phyloP scores from a whole-genome alignment of 2,329 filamentous ascomycete genomes.

The Huntiella moniliformis region DNA sequence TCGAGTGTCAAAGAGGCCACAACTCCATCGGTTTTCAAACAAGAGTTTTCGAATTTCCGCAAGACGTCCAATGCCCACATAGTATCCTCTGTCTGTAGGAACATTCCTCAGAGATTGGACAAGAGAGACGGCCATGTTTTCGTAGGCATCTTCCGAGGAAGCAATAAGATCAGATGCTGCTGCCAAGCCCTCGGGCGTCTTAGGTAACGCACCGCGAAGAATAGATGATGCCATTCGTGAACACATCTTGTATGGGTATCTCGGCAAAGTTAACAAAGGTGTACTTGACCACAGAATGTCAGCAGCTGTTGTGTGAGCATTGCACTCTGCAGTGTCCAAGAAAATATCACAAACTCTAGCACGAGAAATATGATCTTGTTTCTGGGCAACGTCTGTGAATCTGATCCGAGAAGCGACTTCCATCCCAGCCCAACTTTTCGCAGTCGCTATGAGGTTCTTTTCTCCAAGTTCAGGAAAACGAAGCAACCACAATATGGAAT shows the following conservation, averaged over 20 bases:
- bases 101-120: constrained; percentile 45
- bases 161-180: constrained; percentile 64
- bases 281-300: constrained; percentile 95
- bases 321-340: constrained; percentile 92
- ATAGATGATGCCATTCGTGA: constrained; percentile 95
- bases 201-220: constrained; percentile 70
- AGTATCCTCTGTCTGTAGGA: constrained; percentile 24
- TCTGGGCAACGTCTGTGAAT: constrained; percentile 93
- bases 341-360: constrained; percentile 88
- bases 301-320: constrained; percentile 91
- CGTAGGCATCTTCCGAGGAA: constrained; percentile 62
- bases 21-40: constrained; percentile 68
- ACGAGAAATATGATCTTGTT: constrained; percentile 80
- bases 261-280: constrained; percentile 70
- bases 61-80: constrained; percentile 47
- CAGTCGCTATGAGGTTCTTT: constrained; percentile 62
- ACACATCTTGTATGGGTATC: constrained; percentile 97
- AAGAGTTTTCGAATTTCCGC: constrained; percentile 63
- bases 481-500: constrained; percentile 86
- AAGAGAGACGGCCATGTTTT: constrained; percentile 53
- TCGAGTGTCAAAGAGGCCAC: constrained; percentile 74
- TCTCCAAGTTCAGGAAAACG: constrained; percentile 91
- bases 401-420: constrained; percentile 73
- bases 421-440: constrained; percentile 62
- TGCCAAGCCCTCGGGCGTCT: constrained; percentile 41